Evolutionary conservation across 345 rosid genomes (phyloP).

Genomic region (Melaleuca alternifolia): DNA sequence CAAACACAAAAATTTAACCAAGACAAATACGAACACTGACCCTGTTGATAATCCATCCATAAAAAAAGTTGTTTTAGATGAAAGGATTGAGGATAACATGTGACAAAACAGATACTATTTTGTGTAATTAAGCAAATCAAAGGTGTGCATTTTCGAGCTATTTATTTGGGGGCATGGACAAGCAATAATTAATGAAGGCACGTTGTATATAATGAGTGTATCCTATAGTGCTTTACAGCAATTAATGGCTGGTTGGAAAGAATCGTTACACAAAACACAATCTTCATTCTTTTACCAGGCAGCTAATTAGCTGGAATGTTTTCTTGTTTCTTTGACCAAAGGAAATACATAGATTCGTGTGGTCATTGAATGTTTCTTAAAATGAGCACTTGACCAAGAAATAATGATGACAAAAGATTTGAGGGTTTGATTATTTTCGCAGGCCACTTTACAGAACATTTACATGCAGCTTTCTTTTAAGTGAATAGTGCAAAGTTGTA

Average conservation of each 20-base stretch:
- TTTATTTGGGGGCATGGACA: background rate
- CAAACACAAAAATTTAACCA: too few relatives aligned
- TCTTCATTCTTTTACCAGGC: background rate
- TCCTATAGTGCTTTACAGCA: background rate
- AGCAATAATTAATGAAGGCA: background rate
- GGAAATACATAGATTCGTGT: background rate
- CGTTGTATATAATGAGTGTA: background rate
- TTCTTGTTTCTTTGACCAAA: background rate
- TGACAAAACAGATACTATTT: background rate
- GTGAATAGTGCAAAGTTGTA: background rate
- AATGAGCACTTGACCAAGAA: background rate
- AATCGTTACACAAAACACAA: background rate
- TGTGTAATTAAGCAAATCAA: background rate
- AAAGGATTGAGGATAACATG: too few relatives aligned
- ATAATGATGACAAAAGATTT: background rate
- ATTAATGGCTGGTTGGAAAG: background rate
- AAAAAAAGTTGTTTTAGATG: too few relatives aligned
- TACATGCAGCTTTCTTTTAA: background rate
- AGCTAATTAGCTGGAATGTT: background rate
- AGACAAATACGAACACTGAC: too few relatives aligned
- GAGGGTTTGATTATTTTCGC: background rate
- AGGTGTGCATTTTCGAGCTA: background rate
- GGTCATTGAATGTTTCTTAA: background rate
- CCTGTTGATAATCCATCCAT: too few relatives aligned
- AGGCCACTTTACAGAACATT: background rate